These are phyloP conservation scores for Epichloe hybrida DNA, from an alignment of 2,329 filamentous ascomycete genomes.

Conservation along the genomic window DNA sequence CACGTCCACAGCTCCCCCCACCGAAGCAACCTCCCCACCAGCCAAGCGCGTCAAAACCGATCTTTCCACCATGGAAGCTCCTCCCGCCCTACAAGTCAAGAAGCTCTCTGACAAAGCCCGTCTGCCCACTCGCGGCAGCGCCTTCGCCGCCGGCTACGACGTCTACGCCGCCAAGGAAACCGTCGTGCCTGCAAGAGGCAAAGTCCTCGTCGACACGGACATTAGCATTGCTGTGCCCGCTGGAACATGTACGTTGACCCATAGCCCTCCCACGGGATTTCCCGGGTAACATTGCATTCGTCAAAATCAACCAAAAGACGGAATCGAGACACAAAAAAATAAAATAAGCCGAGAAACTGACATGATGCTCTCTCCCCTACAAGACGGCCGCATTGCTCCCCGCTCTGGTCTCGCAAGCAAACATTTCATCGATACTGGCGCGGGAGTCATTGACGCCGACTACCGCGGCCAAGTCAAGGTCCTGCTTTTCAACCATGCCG, in stretches of 20 bases:
- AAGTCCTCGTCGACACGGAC: constrained; percentile 79
- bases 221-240: constrained; percentile 82
- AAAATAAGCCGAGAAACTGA: background rate
- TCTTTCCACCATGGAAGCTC: constrained; percentile 23
- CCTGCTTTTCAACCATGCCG: constrained; percentile 83
- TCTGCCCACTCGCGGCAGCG: constrained; percentile 77
- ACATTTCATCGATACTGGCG: constrained; percentile 91
- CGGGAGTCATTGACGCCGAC: constrained; percentile 94
- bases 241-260: constrained; percentile 59
- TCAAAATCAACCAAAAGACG: too few relatives aligned
- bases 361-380: background rate
- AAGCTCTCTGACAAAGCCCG: constrained; percentile 70
- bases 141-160: constrained; percentile 87
- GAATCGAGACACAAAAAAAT: too few relatives aligned
- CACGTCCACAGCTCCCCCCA: constrained; percentile 9
- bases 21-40: constrained; percentile 51
- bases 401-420: constrained; percentile 86
- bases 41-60: constrained; percentile 65
- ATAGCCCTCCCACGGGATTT: background rate
- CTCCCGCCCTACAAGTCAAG: constrained; percentile 68
- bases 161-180: constrained; percentile 68
- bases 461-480: constrained; percentile 93
- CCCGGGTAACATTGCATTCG: too few relatives aligned
- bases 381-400: constrained; percentile 80
- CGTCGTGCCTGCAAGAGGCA: constrained; percentile 66